Conservation (phyloP, 2,329 filamentous ascomycete genomes). For the Penicillium sp. region DNA sequence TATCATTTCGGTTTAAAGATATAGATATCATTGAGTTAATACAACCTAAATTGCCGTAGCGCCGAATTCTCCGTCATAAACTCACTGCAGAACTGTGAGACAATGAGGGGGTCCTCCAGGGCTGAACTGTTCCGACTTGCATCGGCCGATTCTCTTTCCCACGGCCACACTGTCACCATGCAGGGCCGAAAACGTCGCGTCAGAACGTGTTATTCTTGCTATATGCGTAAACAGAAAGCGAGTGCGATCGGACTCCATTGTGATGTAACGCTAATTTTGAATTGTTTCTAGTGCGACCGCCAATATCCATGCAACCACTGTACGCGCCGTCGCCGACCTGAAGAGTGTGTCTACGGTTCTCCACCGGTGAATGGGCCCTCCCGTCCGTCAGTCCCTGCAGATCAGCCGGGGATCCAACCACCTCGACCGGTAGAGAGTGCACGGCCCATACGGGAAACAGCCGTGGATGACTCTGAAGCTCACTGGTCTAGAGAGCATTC, state of each 20-base stretch:
- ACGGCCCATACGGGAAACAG: neutral
- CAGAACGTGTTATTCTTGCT: neutral
- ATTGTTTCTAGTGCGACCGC: neutral
- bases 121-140: neutral
- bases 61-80: no score
- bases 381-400: neutral
- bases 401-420: neutral
- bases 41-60: no score
- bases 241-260: neutral
- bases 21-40: no score
- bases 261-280: neutral
- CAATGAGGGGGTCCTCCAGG: neutral
- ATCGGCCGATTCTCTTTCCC: neutral
- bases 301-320: constrained; percentile 3
- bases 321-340: constrained; percentile 1
- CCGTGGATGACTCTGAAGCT: neutral
- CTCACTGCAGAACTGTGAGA: no score
- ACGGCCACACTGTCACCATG: neutral
- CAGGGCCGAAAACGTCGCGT: neutral
- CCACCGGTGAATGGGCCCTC: neutral
- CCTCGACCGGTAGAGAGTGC: neutral
- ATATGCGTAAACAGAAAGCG: neutral
- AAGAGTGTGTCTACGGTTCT: neutral
- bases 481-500: neutral
- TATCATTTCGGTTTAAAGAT: no score